phyloP scores from a whole-genome alignment of 805 yeast genomes.

The Candida endomychidarum region DNA sequence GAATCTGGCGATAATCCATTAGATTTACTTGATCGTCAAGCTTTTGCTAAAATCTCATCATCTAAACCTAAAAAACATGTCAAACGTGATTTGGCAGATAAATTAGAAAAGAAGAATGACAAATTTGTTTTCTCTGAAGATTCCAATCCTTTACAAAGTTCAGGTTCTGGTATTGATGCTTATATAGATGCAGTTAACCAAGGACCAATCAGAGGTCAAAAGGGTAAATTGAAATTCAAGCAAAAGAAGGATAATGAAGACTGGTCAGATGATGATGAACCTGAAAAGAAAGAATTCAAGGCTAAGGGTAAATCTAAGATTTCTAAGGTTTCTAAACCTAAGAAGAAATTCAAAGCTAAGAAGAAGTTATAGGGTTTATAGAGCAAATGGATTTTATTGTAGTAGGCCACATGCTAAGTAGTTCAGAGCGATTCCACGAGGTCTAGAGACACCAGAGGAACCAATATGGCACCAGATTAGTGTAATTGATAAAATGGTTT shows the following conservation, averaged over 20 bases:
- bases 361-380: slow-evolving; percentile 48
- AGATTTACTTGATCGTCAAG: slow-evolving; percentile 81
- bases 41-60: slow-evolving; percentile 86
- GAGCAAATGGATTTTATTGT: too few species aligned
- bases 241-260: slow-evolving; percentile 54
- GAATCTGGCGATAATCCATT: slow-evolving; percentile 78
- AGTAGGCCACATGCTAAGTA: too few species aligned
- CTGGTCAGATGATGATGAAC: slow-evolving; percentile 49
- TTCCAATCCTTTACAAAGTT: slow-evolving; percentile 45
- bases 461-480: too few species aligned
- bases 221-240: slow-evolving; percentile 85
- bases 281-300: slow-evolving; percentile 18
- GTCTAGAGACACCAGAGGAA: too few species aligned
- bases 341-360: slow-evolving; percentile 55
- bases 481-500: background rate
- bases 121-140: slow-evolving; percentile 64
- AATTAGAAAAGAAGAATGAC: slow-evolving; percentile 59
- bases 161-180: slow-evolving; percentile 73
- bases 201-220: slow-evolving; percentile 93
- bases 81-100: slow-evolving; percentile 40
- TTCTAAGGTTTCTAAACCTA: slow-evolving; percentile 40
- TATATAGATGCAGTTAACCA: slow-evolving; percentile 90
- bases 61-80: slow-evolving; percentile 69
- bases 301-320: slow-evolving; percentile 24
- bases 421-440: too few species aligned